These are phyloP conservation scores for Tolypocladium sp. DNA, from an alignment of 2,329 filamentous ascomycete genomes.

Conservation along the genomic window DNA sequence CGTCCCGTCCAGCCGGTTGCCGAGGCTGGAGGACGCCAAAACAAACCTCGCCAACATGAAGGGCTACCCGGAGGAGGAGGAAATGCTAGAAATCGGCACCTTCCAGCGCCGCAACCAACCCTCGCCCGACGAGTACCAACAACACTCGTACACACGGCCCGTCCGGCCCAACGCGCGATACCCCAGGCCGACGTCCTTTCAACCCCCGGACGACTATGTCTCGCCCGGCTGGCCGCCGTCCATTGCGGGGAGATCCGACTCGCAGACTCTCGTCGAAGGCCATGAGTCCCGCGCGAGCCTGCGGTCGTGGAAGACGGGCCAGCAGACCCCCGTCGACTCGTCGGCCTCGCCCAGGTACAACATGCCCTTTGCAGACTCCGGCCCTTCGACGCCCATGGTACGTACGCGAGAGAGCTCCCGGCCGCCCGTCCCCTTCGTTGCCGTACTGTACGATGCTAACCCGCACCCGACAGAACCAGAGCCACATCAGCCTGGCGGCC, in stretches of 20 bases:
- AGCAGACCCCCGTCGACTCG: conserved; percentile 8
- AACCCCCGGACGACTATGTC: conserved; percentile 1
- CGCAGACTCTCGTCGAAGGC: conserved; percentile 19
- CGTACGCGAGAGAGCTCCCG: not conserved
- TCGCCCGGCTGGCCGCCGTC: conserved; percentile 10
- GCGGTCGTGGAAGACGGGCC: conserved; percentile 12
- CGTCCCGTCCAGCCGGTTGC: not conserved
- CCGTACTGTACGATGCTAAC: not conserved
- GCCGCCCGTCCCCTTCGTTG: not conserved
- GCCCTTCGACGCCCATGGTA: conserved; percentile 9
- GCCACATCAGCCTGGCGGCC: conserved; percentile 30
- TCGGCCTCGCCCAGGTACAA: conserved; percentile 3
- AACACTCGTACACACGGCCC: conserved; percentile 9
- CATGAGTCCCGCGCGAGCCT: conserved; percentile 12
- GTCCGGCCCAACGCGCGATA: conserved; percentile 1
- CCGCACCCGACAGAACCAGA: conserved; percentile 24
- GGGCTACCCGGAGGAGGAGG: conserved; percentile 19
- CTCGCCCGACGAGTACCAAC: conserved; percentile 16
- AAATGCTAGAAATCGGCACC: conserved; percentile 25
- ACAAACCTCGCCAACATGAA: conserved; percentile 13
- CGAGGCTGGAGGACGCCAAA: not conserved
- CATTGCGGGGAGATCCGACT: conserved; percentile 12
- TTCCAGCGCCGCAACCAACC: conserved; percentile 14
- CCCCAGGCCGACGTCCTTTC: not conserved
- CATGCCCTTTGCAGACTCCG: conserved; percentile 6